Conservation (phyloP, 306 rosid genomes). For the Senna siamea region DNA sequence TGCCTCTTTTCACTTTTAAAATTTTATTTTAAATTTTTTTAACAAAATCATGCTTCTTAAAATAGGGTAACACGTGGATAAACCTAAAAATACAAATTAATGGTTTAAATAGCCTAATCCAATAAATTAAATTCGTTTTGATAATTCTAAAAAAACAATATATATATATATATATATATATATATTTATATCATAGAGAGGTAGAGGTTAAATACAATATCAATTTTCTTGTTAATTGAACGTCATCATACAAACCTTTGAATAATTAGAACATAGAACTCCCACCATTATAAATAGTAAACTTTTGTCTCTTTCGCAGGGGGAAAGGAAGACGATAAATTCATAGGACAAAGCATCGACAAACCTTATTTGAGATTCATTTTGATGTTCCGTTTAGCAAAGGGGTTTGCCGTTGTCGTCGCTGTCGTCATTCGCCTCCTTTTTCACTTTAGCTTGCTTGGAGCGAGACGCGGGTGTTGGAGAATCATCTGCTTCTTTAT, state of each 20-base stretch:
- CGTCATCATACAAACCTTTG: neutral
- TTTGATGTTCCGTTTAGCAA: conserved; percentile 32
- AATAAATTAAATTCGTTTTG: too few relatives aligned
- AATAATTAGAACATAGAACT: neutral
- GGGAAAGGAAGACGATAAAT: neutral
- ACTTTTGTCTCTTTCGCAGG: neutral
- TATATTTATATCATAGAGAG: too few relatives aligned
- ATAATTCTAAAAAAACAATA: too few relatives aligned
- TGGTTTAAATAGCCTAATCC: too few relatives aligned
- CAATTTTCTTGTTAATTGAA: too few relatives aligned
- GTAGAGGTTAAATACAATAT: too few relatives aligned
- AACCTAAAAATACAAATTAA: too few relatives aligned
- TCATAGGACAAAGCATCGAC: neutral
- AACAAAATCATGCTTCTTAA: too few relatives aligned
- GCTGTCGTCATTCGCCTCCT: conserved; percentile 43
- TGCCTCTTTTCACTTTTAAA: too few relatives aligned
- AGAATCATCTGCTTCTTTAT: conserved; percentile 36
- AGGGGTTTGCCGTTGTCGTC: conserved; percentile 44
- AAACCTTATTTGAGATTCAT: conserved; percentile 57
- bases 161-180: too few relatives aligned
- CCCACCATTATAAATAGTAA: neutral
- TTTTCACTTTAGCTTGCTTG: conserved; percentile 39
- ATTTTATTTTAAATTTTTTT: too few relatives aligned
- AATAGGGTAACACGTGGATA: too few relatives aligned
- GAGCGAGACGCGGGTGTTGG: conserved; percentile 42